Base-by-base conservation (phyloP, 306 rosid genomes). In the Malus asiatica region DNA sequence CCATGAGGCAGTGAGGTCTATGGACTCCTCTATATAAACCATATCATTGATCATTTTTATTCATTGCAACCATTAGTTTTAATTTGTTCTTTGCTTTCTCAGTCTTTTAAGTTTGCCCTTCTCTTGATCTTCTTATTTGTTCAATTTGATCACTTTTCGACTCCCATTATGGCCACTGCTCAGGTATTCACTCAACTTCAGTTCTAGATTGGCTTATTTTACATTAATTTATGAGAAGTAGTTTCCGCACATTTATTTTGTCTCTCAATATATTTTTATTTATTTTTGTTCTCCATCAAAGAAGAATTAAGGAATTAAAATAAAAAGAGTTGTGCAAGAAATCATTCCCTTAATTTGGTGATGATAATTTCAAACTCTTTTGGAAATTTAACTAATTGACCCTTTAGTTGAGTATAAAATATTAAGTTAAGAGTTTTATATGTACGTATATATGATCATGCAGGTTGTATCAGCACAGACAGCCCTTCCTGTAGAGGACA, bases 391-490 rank as follows among this genome's bases (percentile, higher is more conserved):
- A 58, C 63, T 58, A 57, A 57, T 57, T 57, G 27, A 57, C 4
- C 61, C 61, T 20, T 58, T n/a, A 58, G 27, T 58, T 58, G 22
- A 22, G 9, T 69, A 6, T 29, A 12, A 61, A 27, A 11, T 27
- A 27, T 48, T 25, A 14, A 13, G 29, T 29, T 29, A 13, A 14
- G 66, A 61, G 19, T 61, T 6, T 18, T 27, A 7, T 16, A 7
- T 7, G 5, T 64, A 6, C n/a, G 19, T 73, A 65, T 27, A 52
- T 66, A 46, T 67, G 18, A 8, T 46, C 29, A 18, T 58, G 80
- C 65, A 90, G 98, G 89, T 90, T 85, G 90, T 75, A 79, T 66
- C 88, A 70, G 90, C 88, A 81, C 76, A 79, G 72, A 72, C 82
- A 65, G 90, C 91, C 46, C 84, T 88, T 72, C 79, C 81, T 3